These are phyloP conservation scores for Didymella segeticola DNA, from an alignment of 2,329 filamentous ascomycete genomes.

Conservation along the genomic window DNA sequence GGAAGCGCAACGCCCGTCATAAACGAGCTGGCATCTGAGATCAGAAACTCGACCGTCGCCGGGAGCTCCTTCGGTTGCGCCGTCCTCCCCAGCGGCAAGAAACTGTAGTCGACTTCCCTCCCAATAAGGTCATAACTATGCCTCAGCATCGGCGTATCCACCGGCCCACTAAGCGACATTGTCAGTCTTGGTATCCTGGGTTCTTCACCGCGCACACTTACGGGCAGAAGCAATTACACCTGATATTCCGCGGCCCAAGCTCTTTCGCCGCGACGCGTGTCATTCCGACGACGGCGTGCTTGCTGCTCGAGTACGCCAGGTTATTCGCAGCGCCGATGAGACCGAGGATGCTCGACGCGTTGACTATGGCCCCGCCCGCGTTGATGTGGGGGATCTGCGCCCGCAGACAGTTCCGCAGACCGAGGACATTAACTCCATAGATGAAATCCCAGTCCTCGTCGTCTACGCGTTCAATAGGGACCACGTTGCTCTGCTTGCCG, in stretches of 20 bases:
- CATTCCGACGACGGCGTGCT: slow-evolving; percentile 52
- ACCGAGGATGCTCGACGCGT: slow-evolving; percentile 61
- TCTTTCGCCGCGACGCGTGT: slow-evolving; percentile 51
- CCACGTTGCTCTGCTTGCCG: slow-evolving; percentile 34
- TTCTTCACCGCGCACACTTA: slow-evolving; percentile 26
- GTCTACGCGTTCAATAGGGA: slow-evolving; percentile 37
- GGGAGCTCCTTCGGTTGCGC: slow-evolving; percentile 49
- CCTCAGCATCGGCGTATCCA: slow-evolving; percentile 47
- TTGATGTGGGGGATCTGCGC: slow-evolving; percentile 52
- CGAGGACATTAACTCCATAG: slow-evolving; percentile 48
- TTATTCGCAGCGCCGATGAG: slow-evolving; percentile 50
- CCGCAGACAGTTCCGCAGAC: slow-evolving; percentile 49
- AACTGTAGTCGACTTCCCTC: slow-evolving; percentile 25
- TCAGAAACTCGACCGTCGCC: slow-evolving; percentile 56
- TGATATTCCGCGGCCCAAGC: slow-evolving; percentile 43
- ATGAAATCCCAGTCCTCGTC: slow-evolving; percentile 51
- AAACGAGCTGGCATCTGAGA: slow-evolving; percentile 55
- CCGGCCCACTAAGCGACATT: slow-evolving; percentile 25
- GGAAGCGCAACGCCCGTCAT: slow-evolving; percentile 55
- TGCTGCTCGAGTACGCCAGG: slow-evolving; percentile 48
- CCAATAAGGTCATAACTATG: slow-evolving; percentile 28
- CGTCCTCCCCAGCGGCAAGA: slow-evolving; percentile 32
- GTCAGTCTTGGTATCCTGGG: background rate
- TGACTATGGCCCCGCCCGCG: slow-evolving; percentile 49
- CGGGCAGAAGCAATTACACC: slow-evolving; percentile 47